Conservation (phyloP, 257 asterid species). For the Mitragyna speciosa region DNA sequence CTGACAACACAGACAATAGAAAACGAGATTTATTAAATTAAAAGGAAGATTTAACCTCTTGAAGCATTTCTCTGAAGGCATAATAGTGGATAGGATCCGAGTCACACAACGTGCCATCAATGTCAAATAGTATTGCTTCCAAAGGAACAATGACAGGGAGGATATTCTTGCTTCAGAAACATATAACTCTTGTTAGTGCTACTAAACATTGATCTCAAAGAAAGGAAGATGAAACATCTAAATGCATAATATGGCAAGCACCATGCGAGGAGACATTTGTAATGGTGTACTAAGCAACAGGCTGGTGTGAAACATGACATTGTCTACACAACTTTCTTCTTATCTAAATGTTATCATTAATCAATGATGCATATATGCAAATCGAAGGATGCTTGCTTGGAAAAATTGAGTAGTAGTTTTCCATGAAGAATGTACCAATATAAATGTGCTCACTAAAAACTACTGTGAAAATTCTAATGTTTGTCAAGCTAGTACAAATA, state of each 20-base stretch:
- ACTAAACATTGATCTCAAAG: background rate
- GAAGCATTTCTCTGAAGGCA: slow-evolving; percentile 87
- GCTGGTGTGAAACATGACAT: background rate
- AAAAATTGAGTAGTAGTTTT: background rate
- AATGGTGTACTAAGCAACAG: background rate
- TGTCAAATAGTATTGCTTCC: slow-evolving; percentile 74
- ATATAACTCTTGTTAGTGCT: slow-evolving; percentile 11
- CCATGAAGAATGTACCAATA: background rate
- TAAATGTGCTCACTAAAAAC: background rate
- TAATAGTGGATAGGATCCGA: slow-evolving; percentile 79
- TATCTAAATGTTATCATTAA: background rate
- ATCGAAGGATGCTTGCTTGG: background rate
- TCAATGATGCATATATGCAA: background rate
- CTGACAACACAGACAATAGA: background rate
- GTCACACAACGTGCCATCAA: slow-evolving; percentile 82
- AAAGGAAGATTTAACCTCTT: slow-evolving; percentile 46
- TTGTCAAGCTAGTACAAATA: background rate
- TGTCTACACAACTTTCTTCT: background rate
- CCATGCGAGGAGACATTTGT: background rate
- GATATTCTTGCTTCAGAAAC: slow-evolving; percentile 32
- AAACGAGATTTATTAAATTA: background rate
- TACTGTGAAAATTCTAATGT: background rate
- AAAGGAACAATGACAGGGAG: slow-evolving; percentile 67
- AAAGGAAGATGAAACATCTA: background rate
- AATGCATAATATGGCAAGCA: background rate